These are phyloP conservation scores for Acer saccharum DNA, from an alignment of 345 rosid species.

Conservation along the genomic window DNA sequence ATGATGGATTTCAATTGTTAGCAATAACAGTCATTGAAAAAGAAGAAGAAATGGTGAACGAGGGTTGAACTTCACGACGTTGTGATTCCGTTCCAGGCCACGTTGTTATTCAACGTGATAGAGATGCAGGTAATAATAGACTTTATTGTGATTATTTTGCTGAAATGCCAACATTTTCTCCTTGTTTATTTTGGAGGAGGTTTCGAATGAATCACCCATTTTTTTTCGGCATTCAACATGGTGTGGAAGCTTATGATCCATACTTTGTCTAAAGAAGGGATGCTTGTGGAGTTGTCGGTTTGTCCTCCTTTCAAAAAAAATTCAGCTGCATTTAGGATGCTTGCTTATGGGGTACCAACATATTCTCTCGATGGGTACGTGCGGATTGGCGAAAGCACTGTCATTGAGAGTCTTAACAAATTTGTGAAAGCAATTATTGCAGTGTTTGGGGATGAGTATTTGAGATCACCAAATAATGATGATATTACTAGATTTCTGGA, in stretches of 20 bases:
- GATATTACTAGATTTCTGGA: background rate
- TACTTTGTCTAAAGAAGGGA: background rate
- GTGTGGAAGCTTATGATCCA: background rate
- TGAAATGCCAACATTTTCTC: too few relatives aligned
- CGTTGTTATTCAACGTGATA: too few relatives aligned
- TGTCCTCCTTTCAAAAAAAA: background rate
- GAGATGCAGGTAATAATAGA: too few relatives aligned
- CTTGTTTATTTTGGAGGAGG: too few relatives aligned
- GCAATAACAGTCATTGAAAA: too few relatives aligned
- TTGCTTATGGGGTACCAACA: background rate
- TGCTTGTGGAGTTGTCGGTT: background rate
- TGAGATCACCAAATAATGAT: background rate
- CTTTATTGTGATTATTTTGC: too few relatives aligned
- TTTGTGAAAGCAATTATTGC: background rate
- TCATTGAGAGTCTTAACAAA: background rate
- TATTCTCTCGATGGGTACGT: background rate
- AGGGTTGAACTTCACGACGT: too few relatives aligned
- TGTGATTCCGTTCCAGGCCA: too few relatives aligned
- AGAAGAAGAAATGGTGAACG: too few relatives aligned
- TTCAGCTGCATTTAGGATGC: background rate
- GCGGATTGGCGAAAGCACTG: background rate
- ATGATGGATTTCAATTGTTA: too few relatives aligned
- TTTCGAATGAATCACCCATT: too few relatives aligned
- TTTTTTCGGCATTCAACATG: background rate
- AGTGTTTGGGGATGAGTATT: background rate